Percentiles rank a stretch among this genome's conserved stretches.
Evolutionary conservation across 176 grass and related monocot species (phyloP).

Genomic region (Canna indica): DNA sequence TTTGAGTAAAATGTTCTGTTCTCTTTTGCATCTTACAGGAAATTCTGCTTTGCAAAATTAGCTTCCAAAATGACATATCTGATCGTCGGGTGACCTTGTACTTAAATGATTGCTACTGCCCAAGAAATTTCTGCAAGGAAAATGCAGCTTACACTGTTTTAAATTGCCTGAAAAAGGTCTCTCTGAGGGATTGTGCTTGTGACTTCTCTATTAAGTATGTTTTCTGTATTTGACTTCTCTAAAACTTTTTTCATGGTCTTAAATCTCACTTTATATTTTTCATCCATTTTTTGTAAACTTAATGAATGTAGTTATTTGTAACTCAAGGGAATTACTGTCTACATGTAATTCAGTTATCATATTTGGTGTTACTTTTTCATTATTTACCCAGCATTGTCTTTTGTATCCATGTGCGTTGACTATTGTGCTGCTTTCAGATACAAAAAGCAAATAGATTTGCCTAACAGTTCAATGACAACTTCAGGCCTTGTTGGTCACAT

Average conservation of each 20-base stretch:
- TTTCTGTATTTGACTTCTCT: not conserved
- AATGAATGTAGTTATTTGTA: too few species aligned
- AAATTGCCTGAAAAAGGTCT: slow-evolving; percentile 61
- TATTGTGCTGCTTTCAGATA: slow-evolving; percentile 42
- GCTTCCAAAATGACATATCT: slow-evolving; percentile 51
- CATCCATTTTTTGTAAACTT: not conserved
- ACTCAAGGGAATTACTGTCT: too few species aligned
- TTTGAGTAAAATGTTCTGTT: slow-evolving; percentile 5
- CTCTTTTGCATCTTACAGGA: slow-evolving; percentile 43
- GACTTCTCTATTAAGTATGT: slow-evolving; percentile 86
- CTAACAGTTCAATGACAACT: slow-evolving; percentile 37
- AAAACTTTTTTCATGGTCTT: not conserved
- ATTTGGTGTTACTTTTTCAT: not conserved
- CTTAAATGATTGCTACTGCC: slow-evolving; percentile 74
- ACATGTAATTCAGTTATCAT: too few species aligned
- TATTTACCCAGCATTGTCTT: not conserved
- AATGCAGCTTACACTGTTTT: slow-evolving; percentile 64
- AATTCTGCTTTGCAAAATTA: slow-evolving; percentile 45
- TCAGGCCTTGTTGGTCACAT: slow-evolving; percentile 75
- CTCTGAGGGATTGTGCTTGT: slow-evolving; percentile 56
- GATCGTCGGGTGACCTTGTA: slow-evolving; percentile 74
- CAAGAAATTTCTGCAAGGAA: slow-evolving; percentile 89
- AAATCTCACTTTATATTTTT: not conserved
- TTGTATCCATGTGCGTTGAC: not conserved
- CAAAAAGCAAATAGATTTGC: slow-evolving; percentile 45